Evolutionary conservation across 306 rosid species (phyloP), one percentile per base, ranked within the genome.

Genomic region (Leucaena leucocephala): DNA sequence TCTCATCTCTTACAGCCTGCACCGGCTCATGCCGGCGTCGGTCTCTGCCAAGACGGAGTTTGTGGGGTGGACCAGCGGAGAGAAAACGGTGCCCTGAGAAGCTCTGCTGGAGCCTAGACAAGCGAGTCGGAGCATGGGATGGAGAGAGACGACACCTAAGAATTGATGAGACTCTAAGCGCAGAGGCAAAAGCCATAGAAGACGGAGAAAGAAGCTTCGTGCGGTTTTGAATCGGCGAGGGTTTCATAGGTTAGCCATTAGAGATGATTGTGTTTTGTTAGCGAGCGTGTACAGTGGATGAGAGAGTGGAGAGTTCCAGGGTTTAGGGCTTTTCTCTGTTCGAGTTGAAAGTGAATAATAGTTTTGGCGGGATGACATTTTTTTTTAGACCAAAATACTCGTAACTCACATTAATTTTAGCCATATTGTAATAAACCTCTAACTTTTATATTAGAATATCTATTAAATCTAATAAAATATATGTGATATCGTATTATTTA

Each of bases 121-220:
- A 66, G 38, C 75, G 83, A n/a, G 85, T 14, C 19, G 87, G 80
- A 64, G 72, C 13, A 67, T 39, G 4, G 14, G 80, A 64, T 39
- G 78, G 80, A 6, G 87, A 77, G 71, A 89, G 70, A 44, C 79
- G 89, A 78, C 42, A 76, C 63, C 93, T 85, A 85, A 93, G 86
- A 72, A 87, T 7, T 21, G 90, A 77, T 59, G 97, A 88, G 44
- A 88, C 65, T 35, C 97, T 88, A 63, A 91, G 87, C 5, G 89
- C 86, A 33, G 97, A 85, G 43, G 97, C 76, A 39, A 88, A 80
- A 38, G 97, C 85, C 99, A 95, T 95, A 17, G 82, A 39, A 69
- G 84, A 77, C 64, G 0, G 52, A 57, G 48, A 21, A 54, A 63
- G 65, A 54, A 68, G 65, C 14, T 16, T 21, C 22, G 68, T 44